Evolutionary conservation across 352 stramenopile species (phyloP).

Genomic region (Aphanomyces euteiches): DNA sequence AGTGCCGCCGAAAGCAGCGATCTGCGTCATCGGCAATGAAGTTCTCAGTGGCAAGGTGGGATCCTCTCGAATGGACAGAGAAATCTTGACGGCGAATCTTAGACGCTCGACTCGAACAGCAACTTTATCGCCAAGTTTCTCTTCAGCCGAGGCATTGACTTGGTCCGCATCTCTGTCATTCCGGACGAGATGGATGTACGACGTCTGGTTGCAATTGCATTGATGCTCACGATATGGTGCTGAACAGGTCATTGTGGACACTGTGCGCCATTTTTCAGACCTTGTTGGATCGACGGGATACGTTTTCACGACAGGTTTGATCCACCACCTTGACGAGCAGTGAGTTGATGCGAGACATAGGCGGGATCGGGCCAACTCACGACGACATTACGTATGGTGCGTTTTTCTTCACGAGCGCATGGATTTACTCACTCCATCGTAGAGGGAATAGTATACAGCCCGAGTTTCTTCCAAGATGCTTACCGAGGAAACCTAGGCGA

Average conservation of each 20-base stretch:
- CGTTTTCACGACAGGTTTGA: constrained; percentile 64
- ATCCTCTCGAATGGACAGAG: not conserved
- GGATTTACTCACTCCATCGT: too few species aligned
- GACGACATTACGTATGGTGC: constrained; percentile 80
- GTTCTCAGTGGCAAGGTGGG: constrained; percentile 77
- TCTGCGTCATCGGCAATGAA: constrained; percentile 84
- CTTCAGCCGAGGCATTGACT: constrained; percentile 71
- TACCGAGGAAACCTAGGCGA: not conserved
- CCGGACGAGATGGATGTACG: constrained; percentile 68
- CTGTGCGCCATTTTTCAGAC: constrained; percentile 67
- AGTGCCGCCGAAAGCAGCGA: constrained; percentile 47
- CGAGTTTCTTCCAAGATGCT: constrained; percentile 32
- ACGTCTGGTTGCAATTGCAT: too few species aligned
- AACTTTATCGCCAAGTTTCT: constrained; percentile 78
- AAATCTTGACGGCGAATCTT: not conserved
- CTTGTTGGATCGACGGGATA: constrained; percentile 67
- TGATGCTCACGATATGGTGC: too few species aligned
- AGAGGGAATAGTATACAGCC: constrained; percentile 40
- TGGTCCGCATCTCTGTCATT: constrained; percentile 73
- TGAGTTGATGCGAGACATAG: not conserved
- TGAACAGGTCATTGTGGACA: constrained; percentile 57
- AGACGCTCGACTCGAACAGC: constrained; percentile 85
- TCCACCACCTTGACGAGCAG: too few species aligned
- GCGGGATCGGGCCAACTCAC: constrained; percentile 81
- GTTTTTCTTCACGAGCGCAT: not conserved